Evolutionary conservation across 148 eudicot genomes (phyloP).

Genomic region (Vaccinium macrocarpon): DNA sequence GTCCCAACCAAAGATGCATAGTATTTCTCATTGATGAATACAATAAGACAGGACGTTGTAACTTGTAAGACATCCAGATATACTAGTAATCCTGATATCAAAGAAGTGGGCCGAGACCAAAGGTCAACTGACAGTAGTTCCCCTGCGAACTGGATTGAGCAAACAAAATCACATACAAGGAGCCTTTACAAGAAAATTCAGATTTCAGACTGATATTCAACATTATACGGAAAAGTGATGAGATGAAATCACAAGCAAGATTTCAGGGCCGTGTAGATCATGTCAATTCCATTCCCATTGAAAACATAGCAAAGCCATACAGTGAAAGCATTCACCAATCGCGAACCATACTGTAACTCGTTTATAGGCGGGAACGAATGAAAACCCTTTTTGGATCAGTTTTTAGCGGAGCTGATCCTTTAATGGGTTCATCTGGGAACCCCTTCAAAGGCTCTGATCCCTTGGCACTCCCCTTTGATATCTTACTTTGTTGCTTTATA

Average conservation of each 20-base stretch:
- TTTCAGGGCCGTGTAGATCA: not conserved
- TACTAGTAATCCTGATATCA: too few relatives aligned
- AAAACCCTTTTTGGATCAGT: conserved; percentile 27
- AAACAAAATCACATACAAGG: not conserved
- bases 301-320: not conserved
- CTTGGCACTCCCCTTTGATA: conserved; percentile 10
- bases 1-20: too few relatives aligned
- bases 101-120: too few relatives aligned
- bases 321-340: not conserved
- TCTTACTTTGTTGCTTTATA: conserved; percentile 20
- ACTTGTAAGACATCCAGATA: too few relatives aligned
- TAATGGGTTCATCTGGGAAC: conserved; percentile 25
- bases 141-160: not conserved
- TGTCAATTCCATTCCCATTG: not conserved
- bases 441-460: conserved; percentile 28
- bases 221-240: not conserved
- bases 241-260: not conserved
- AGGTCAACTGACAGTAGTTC: too few relatives aligned
- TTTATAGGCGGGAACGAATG: conserved; percentile 43
- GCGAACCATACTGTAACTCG: not conserved
- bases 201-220: not conserved
- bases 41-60: too few relatives aligned
- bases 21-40: too few relatives aligned
- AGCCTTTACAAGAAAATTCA: not conserved
- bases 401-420: conserved; percentile 15